Evolutionary conservation across 345 rosid genomes (phyloP).

Genomic region (Erysimum cheiranthoides): DNA sequence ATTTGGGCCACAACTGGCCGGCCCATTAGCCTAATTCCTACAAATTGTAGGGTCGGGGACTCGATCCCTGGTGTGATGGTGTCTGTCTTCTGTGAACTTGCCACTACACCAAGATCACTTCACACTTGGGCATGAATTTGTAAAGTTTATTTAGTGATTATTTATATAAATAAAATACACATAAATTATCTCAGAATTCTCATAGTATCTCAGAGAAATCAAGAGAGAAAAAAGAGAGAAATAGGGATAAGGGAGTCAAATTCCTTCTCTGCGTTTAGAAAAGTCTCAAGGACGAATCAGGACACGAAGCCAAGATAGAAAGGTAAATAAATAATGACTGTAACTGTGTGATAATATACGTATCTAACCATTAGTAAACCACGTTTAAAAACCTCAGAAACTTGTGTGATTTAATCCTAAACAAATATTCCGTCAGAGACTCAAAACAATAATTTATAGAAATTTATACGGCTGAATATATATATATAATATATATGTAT

Average conservation of each 20-base stretch:
- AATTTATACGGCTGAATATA: conserved; percentile 7
- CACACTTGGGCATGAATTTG: too few species aligned
- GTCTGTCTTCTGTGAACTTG: too few species aligned
- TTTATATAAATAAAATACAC: not conserved
- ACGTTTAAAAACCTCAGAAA: conserved; percentile 17
- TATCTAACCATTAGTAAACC: not conserved
- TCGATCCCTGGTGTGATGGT: too few species aligned
- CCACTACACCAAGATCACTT: too few species aligned
- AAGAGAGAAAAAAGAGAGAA: not conserved
- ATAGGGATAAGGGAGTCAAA: not conserved
- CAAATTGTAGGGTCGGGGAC: too few species aligned
- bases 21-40: too few species aligned
- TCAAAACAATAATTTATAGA: conserved; percentile 5
- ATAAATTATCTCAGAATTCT: not conserved
- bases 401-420: conserved; percentile 8
- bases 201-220: not conserved
- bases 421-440: conserved; percentile 12
- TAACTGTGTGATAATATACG: not conserved
- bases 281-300: not conserved
- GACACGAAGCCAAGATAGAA: not conserved
- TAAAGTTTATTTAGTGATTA: not conserved
- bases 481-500: not conserved
- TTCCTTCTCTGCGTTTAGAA: conserved; percentile 12
- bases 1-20: too few species aligned
- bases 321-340: conserved; percentile 23